Conservation (phyloP, 805 yeast species). For the Candida gorgasii region DNA sequence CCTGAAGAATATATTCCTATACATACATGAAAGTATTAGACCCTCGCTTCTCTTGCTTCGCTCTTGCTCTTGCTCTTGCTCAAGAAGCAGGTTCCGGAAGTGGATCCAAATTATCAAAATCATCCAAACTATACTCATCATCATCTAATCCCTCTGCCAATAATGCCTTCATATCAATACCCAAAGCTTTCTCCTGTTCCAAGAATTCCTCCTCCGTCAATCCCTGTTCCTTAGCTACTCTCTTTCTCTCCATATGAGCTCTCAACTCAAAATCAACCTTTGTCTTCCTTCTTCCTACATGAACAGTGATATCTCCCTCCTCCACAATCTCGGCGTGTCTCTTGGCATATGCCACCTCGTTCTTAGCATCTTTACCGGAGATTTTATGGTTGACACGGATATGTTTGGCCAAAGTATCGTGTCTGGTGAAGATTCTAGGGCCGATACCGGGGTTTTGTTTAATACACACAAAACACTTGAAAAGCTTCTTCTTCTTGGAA, state of each 20-base stretch:
- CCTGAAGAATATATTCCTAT: too few relatives aligned
- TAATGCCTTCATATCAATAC: constrained; percentile 11
- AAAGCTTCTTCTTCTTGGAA: constrained; percentile 81
- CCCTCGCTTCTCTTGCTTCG: too few relatives aligned
- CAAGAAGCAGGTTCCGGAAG: not conserved
- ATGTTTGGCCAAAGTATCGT: constrained; percentile 93
- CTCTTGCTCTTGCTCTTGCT: not conserved
- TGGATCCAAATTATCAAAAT: constrained; percentile 6
- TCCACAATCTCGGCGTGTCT: constrained; percentile 50
- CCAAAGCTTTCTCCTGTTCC: constrained; percentile 14
- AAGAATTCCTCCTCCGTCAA: constrained; percentile 11
- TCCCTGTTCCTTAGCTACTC: constrained; percentile 17
- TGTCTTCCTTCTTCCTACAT: constrained; percentile 46
- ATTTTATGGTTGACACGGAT: constrained; percentile 53
- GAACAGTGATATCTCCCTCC: constrained; percentile 49
- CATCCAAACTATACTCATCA: constrained; percentile 9
- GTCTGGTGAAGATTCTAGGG: constrained; percentile 84
- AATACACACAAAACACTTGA: constrained; percentile 85
- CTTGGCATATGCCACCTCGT: constrained; percentile 47
- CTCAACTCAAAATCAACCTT: constrained; percentile 47
- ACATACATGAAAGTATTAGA: too few relatives aligned
- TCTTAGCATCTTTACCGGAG: constrained; percentile 48
- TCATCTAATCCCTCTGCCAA: constrained; percentile 13
- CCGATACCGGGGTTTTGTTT: constrained; percentile 56
- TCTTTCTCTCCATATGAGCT: constrained; percentile 45